A percentile compares a stretch with the other conserved stretches of the same genome.
phyloP scores from a whole-genome alignment of 2,329 filamentous ascomycete species.

The Mycosphaerella sp. region DNA sequence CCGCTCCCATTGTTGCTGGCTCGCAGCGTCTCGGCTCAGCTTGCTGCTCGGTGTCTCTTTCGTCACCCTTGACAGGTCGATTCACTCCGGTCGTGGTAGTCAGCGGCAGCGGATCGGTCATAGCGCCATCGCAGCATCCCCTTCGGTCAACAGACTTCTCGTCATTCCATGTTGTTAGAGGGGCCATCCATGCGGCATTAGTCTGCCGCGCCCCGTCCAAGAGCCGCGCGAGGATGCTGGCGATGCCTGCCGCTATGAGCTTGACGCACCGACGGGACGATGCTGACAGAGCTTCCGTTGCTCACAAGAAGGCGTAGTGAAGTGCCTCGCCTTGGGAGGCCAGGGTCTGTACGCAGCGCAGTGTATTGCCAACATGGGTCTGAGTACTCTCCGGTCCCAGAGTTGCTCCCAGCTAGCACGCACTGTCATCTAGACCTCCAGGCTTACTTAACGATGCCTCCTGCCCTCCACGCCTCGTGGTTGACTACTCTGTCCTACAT shows the following conservation, averaged over 20 bases:
- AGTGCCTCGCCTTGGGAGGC: slow-evolving; percentile 3
- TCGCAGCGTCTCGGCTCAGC: neutral
- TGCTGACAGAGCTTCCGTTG: slow-evolving; percentile 10
- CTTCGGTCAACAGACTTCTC: slow-evolving; percentile 7
- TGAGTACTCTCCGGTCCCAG: neutral
- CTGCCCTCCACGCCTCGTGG: neutral
- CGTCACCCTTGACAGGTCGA: neutral
- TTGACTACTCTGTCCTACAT: neutral
- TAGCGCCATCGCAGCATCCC: slow-evolving; percentile 1
- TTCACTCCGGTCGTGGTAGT: neutral
- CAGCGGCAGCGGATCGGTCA: slow-evolving; percentile 1
- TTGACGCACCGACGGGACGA: slow-evolving; percentile 6
- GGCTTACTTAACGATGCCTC: neutral
- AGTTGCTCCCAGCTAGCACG: neutral
- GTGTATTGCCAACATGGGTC: slow-evolving; percentile 5
- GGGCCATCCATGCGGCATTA: slow-evolving; percentile 4
- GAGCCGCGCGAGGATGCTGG: slow-evolving; percentile 8
- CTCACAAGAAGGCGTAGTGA: neutral
- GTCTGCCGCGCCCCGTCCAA: slow-evolving; percentile 7
- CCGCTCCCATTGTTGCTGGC: too few relatives aligned
- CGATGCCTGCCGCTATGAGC: neutral
- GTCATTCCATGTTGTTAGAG: slow-evolving; percentile 1
- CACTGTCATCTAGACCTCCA: neutral
- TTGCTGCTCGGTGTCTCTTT: slow-evolving; percentile 2
- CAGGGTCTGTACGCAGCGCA: neutral